A percentile compares a stretch with the other conserved stretches of the same genome.
phyloP scores from a whole-genome alignment of 2,329 filamentous ascomycete genomes.

The Achaetomium macrosporum region DNA sequence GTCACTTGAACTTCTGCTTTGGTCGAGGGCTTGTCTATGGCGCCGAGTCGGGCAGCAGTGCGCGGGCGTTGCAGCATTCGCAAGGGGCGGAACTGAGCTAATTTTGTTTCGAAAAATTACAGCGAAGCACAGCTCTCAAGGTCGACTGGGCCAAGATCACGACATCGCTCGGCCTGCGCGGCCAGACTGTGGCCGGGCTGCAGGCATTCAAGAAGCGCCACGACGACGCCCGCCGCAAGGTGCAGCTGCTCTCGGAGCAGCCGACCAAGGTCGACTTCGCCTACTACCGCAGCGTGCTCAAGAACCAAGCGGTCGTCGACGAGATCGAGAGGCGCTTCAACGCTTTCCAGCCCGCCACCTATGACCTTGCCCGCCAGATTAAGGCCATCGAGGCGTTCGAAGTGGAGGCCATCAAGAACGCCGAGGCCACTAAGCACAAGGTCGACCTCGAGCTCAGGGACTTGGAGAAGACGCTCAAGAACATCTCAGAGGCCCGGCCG shows the following conservation, averaged over 20 bases:
- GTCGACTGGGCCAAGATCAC: slow-evolving; percentile 97
- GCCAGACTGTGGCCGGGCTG: slow-evolving; percentile 85
- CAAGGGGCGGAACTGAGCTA: slow-evolving; percentile 40
- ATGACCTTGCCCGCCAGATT: slow-evolving; percentile 89
- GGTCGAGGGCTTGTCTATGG: neutral
- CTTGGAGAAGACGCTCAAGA: slow-evolving; percentile 88
- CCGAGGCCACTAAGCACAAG: slow-evolving; percentile 91
- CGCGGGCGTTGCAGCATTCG: neutral
- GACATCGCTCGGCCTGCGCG: slow-evolving; percentile 90
- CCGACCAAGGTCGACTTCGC: slow-evolving; percentile 85
- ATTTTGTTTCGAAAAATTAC: slow-evolving; percentile 40
- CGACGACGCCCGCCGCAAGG: slow-evolving; percentile 94
- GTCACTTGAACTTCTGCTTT: slow-evolving; percentile 14
- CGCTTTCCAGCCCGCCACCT: slow-evolving; percentile 84
- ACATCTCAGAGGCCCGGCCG: slow-evolving; percentile 92
- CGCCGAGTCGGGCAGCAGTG: neutral
- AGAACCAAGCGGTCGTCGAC: slow-evolving; percentile 92
- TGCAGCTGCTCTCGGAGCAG: slow-evolving; percentile 76
- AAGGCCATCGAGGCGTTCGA: slow-evolving; percentile 99
- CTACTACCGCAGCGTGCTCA: slow-evolving; percentile 84
- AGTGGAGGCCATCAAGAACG: slow-evolving; percentile 93
- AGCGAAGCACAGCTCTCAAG: slow-evolving; percentile 98
- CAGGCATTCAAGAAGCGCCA: slow-evolving; percentile 99
- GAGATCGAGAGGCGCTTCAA: slow-evolving; percentile 97
- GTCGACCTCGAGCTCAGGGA: slow-evolving; percentile 94